Evolutionary conservation across 768 basidiomycete genomes (phyloP).

Genomic region (Lactarius sp.): DNA sequence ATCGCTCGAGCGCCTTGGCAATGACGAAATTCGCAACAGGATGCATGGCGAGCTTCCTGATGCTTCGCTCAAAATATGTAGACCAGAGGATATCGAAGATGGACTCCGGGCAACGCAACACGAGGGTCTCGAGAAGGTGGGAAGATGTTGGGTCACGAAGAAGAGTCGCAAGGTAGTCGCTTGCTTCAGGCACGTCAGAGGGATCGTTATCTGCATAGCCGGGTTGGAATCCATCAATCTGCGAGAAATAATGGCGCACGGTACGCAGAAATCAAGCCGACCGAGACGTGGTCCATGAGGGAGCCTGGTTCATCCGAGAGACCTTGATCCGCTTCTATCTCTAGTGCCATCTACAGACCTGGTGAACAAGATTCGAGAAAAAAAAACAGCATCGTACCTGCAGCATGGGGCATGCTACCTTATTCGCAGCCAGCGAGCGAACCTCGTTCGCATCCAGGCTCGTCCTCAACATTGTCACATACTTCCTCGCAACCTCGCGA

Average conservation of each 20-base stretch:
- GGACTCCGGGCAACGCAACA: constrained; percentile 52
- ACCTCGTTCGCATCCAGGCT: constrained; percentile 65
- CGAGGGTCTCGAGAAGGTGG: constrained; percentile 80
- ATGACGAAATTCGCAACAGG: constrained; percentile 94
- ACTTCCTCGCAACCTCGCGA: constrained; percentile 35
- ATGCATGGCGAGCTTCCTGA: constrained; percentile 71
- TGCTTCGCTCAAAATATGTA: constrained; percentile 69
- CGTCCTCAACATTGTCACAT: constrained; percentile 50
- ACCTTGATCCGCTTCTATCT: constrained; percentile 69
- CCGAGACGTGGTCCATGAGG: constrained; percentile 75
- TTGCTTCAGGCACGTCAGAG: constrained; percentile 41
- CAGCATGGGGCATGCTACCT: constrained; percentile 71
- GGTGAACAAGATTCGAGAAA: constrained; percentile 12
- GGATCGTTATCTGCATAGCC: constrained; percentile 37
- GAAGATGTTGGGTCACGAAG: constrained; percentile 86
- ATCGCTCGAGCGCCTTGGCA: constrained; percentile 66
- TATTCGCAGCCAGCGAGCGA: constrained; percentile 67
- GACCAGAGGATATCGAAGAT: constrained; percentile 70
- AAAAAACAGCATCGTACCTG: constrained; percentile 43
- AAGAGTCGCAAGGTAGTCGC: constrained; percentile 77
- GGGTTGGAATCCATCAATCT: background rate
- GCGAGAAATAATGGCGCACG: constrained; percentile 41
- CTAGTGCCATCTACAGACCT: constrained; percentile 61
- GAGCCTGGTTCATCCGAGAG: constrained; percentile 57
- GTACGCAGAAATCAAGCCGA: constrained; percentile 63